phyloP scores from a whole-genome alignment of 2,329 filamentous ascomycete genomes.

The Parascedosporium putredinis region DNA sequence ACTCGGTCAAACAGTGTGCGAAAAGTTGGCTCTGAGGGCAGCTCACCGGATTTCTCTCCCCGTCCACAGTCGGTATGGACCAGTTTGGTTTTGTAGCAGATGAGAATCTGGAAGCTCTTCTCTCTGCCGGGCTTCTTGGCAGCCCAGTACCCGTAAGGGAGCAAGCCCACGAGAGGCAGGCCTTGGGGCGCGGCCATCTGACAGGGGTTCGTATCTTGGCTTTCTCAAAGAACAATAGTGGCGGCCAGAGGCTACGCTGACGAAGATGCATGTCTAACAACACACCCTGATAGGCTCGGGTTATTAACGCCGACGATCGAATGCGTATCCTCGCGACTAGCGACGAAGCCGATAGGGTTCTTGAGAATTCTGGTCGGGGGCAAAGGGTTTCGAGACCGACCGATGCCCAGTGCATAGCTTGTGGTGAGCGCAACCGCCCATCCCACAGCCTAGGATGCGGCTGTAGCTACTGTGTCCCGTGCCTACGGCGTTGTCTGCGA shows the following conservation, averaged over 20 bases:
- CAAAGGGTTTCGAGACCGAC: not conserved
- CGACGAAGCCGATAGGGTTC: not conserved
- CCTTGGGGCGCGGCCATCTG: too few species aligned
- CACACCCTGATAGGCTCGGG: not conserved
- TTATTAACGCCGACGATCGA: conserved; percentile 6
- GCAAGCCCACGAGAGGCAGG: too few species aligned
- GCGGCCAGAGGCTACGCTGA: not conserved
- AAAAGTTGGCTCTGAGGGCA: too few species aligned
- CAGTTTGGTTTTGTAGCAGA: not conserved
- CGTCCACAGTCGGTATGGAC: not conserved
- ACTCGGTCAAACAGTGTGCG: too few species aligned
- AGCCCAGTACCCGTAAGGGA: too few species aligned
- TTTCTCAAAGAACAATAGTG: too few species aligned
- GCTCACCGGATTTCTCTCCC: too few species aligned
- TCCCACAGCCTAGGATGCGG: conserved; percentile 9
- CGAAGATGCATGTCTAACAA: not conserved
- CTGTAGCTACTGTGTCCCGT: conserved; percentile 11
- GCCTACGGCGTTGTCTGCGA: conserved; percentile 11
- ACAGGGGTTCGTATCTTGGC: too few species aligned
- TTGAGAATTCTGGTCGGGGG: not conserved
- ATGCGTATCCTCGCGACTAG: not conserved
- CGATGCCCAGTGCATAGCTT: not conserved
- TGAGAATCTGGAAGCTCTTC: not conserved
- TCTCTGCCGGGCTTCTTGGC: conserved; percentile 1
- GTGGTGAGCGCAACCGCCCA: not conserved